These are phyloP conservation scores for Globisporangium spiculum DNA, from an alignment of 352 stramenopile genomes.

Conservation along the genomic window DNA sequence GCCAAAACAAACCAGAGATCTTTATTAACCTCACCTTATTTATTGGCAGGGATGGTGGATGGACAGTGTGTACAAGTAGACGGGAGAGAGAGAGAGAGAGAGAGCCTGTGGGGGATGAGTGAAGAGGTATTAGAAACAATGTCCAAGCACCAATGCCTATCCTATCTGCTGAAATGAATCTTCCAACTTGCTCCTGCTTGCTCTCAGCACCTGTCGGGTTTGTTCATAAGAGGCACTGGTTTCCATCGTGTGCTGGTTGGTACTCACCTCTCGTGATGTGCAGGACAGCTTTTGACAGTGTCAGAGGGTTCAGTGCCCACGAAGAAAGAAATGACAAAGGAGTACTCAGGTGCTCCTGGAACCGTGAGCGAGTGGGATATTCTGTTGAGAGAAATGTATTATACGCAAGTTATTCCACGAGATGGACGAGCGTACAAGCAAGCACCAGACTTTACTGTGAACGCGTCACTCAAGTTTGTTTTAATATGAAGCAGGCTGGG, in stretches of 20 bases:
- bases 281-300: no score
- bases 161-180: background rate
- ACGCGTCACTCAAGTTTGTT: background rate
- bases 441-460: background rate
- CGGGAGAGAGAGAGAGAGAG: background rate
- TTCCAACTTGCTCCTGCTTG: background rate
- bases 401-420: background rate
- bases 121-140: background rate
- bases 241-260: no score
- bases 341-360: background rate
- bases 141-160: background rate
- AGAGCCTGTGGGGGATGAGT: background rate
- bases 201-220: background rate
- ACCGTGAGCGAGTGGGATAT: background rate
- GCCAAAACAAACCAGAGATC: background rate
- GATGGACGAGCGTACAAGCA: background rate
- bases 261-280: no score
- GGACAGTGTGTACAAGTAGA: background rate
- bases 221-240: no score
- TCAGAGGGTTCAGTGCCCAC: no score
- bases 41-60: slow-evolving; percentile 1
- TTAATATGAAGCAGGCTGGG: background rate
- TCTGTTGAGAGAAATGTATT: background rate
- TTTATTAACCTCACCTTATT: slow-evolving; percentile 4
- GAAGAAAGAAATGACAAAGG: background rate